phyloP scores from a whole-genome alignment of 768 basidiomycete species.

The Phanerodontia chrysosporium region DNA sequence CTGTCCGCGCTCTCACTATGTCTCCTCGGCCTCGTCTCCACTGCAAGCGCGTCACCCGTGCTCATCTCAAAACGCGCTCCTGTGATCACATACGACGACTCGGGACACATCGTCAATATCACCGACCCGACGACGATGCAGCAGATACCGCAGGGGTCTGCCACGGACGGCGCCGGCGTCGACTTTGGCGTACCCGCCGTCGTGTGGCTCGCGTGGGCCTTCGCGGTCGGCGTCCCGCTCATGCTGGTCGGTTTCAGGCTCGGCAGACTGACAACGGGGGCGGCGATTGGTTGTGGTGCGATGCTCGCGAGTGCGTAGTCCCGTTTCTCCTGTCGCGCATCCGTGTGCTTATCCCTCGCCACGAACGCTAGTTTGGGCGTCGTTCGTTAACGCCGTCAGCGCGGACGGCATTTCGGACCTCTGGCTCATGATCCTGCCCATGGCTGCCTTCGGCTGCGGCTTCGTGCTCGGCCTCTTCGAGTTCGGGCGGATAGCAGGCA shows the following conservation, averaged over 20 bases:
- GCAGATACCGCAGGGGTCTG: constrained; percentile 47
- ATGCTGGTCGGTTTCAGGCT: constrained; percentile 53
- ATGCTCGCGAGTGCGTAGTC: constrained; percentile 33
- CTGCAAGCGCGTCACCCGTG: background rate
- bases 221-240: constrained; percentile 50
- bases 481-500: constrained; percentile 43
- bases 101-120: constrained; percentile 36
- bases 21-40: background rate
- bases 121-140: constrained; percentile 41
- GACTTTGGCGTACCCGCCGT: constrained; percentile 42
- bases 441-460: constrained; percentile 47
- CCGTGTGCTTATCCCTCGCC: background rate
- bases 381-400: constrained; percentile 52
- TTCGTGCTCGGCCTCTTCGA: constrained; percentile 53
- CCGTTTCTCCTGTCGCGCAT: background rate
- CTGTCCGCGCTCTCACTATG: background rate
- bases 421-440: constrained; percentile 42
- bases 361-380: constrained; percentile 49
- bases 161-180: constrained; percentile 55
- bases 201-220: constrained; percentile 54
- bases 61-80: constrained; percentile 3
- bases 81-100: constrained; percentile 14
- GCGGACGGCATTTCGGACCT: constrained; percentile 48
- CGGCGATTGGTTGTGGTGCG: constrained; percentile 47
- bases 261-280: constrained; percentile 52